These are phyloP conservation scores for Poa annua DNA, from an alignment of 176 grass and related monocot genomes.

Conservation along the genomic window DNA sequence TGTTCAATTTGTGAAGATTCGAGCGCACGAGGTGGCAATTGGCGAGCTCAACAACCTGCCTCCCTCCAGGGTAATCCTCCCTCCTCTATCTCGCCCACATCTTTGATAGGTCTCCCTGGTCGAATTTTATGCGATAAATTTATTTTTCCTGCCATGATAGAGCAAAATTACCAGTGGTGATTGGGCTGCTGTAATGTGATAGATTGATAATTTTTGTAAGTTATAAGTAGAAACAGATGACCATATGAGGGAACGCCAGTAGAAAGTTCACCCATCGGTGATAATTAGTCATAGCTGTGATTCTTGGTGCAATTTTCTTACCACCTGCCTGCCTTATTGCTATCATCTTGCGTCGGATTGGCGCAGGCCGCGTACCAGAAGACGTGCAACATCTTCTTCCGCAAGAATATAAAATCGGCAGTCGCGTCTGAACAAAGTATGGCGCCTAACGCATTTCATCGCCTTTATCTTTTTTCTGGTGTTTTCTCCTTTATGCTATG, in stretches of 20 bases:
- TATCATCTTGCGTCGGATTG: not conserved
- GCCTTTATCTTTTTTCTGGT: not conserved
- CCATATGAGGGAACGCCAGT: not conserved
- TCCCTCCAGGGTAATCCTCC: constrained; percentile 53
- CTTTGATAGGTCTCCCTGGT: not conserved
- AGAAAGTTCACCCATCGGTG: not conserved
- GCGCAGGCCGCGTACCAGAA: constrained; percentile 48
- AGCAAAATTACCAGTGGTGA: not conserved
- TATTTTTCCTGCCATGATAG: not conserved
- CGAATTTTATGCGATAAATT: not conserved
- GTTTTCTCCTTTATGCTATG: not conserved
- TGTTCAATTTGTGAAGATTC: constrained; percentile 41
- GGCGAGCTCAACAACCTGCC: constrained; percentile 54
- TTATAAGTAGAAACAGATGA: not conserved
- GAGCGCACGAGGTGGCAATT: constrained; percentile 62
- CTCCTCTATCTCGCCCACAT: not conserved
- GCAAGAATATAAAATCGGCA: constrained; percentile 40
- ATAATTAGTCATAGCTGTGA: not conserved
- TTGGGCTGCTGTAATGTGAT: not conserved
- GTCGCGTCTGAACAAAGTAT: constrained; percentile 44
- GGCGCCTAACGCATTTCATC: not conserved
- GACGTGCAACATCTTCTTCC: constrained; percentile 51
- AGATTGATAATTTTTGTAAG: not conserved
- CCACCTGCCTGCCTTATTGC: not conserved
- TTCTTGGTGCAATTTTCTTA: not conserved